These are phyloP conservation scores for Geotrichum carabidarum DNA, from an alignment of 1,139 yeast genomes.

Conservation along the genomic window DNA sequence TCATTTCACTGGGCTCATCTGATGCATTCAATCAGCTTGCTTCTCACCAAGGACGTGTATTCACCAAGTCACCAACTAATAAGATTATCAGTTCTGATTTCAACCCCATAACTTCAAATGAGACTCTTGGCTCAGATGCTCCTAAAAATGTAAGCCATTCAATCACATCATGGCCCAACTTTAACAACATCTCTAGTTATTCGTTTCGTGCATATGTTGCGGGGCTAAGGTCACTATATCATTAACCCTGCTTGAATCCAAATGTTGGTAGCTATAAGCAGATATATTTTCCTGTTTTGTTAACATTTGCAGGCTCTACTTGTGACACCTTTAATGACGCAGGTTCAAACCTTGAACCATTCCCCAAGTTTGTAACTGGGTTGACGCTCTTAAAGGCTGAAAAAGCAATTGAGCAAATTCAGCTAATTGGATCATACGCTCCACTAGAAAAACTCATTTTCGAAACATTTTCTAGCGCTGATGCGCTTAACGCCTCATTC, in stretches of 20 bases:
- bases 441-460: conserved; percentile 23
- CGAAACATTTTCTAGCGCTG: conserved; percentile 26
- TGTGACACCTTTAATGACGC: conserved; percentile 33
- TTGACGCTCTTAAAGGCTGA: neutral
- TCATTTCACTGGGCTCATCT: too few relatives aligned
- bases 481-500: conserved; percentile 29
- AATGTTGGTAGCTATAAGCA: conserved; percentile 40
- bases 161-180: too few relatives aligned
- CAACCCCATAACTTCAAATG: too few relatives aligned
- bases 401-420: conserved; percentile 7
- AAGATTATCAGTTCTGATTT: too few relatives aligned
- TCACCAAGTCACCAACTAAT: too few relatives aligned
- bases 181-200: too few relatives aligned
- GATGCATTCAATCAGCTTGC: too few relatives aligned
- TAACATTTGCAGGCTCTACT: conserved; percentile 20
- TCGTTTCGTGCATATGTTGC: conserved; percentile 50
- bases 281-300: conserved; percentile 21
- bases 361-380: neutral
- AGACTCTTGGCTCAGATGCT: too few relatives aligned
- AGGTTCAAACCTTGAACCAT: neutral
- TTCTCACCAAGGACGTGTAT: too few relatives aligned
- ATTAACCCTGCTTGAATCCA: conserved; percentile 43
- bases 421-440: neutral
- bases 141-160: too few relatives aligned
- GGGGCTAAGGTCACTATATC: conserved; percentile 54